Conservation (phyloP, 2,329 filamentous ascomycete genomes). For the Apiospora aurea region DNA sequence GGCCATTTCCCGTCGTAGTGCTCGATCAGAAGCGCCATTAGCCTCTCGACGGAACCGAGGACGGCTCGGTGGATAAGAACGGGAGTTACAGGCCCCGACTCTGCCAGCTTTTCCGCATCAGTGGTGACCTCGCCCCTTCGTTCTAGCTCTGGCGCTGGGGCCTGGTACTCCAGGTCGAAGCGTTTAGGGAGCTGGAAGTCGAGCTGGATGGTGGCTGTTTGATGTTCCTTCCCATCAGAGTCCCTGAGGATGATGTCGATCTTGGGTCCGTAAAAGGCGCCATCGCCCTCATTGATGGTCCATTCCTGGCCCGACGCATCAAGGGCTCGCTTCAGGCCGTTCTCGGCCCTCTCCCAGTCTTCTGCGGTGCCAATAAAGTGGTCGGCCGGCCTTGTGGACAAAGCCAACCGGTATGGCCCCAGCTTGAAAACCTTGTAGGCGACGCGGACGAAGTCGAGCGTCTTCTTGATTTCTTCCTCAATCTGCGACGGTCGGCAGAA, state of each 20-base stretch:
- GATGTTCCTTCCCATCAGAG: conserved; percentile 83
- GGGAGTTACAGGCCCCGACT: conserved; percentile 69
- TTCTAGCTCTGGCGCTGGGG: conserved; percentile 70
- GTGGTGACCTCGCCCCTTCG: conserved; percentile 57
- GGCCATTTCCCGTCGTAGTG: conserved; percentile 82
- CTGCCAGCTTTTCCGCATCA: conserved; percentile 54
- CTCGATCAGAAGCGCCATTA: conserved; percentile 86
- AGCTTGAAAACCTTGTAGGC: conserved; percentile 69
- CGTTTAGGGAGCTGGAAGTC: conserved; percentile 89
- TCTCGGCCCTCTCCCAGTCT: conserved; percentile 72
- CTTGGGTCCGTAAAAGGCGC: conserved; percentile 91
- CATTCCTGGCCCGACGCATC: conserved; percentile 71
- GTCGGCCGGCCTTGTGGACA: conserved; percentile 80
- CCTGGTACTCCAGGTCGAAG: conserved; percentile 78
- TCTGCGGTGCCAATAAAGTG: conserved; percentile 78
- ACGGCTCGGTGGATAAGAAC: conserved; percentile 88
- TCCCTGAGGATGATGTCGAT: conserved; percentile 87
- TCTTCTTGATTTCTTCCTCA: conserved; percentile 68
- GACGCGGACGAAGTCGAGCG: conserved; percentile 52
- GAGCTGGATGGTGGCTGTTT: conserved; percentile 87
- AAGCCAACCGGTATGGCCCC: conserved; percentile 74
- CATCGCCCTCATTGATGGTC: conserved; percentile 80
- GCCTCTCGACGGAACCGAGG: conserved; percentile 81
- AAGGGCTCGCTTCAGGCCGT: conserved; percentile 69
- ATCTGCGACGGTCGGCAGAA: conserved; percentile 72